These are phyloP conservation scores for Brassica hybrid DNA, from an alignment of 441 rosid species.

Conservation along the genomic window DNA sequence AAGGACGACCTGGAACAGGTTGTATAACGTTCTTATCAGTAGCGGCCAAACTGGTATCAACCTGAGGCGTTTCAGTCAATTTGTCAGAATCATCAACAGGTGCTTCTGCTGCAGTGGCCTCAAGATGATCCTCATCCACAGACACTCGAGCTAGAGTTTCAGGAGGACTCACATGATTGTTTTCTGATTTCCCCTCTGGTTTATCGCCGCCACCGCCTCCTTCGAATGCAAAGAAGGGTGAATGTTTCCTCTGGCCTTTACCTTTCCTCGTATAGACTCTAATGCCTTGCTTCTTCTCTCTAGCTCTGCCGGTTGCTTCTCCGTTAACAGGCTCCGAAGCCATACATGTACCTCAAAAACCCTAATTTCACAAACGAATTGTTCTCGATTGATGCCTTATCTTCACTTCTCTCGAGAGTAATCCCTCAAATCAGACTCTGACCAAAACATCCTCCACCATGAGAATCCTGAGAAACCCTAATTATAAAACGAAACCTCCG, in stretches of 20 bases:
- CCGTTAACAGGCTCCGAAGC: conserved; percentile 86
- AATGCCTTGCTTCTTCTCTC: conserved; percentile 63
- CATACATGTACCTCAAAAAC: conserved; percentile 76
- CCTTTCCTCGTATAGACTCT: conserved; percentile 86
- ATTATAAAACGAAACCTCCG: conserved; percentile 37
- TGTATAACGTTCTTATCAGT: conserved; percentile 20
- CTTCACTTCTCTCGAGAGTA: conserved; percentile 9
- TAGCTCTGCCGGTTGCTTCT: conserved; percentile 59
- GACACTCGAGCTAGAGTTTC: conserved; percentile 42
- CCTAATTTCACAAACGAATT: conserved; percentile 48
- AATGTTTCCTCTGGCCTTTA: conserved; percentile 46
- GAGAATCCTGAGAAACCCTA: conserved; percentile 64
- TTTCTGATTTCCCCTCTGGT: conserved; percentile 8
- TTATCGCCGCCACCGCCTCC: background rate
- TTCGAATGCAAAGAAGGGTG: conserved; percentile 28
- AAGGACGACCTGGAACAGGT: conserved; percentile 17
- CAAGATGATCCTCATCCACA: conserved; percentile 28
- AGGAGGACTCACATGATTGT: conserved; percentile 37
- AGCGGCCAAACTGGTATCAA: conserved; percentile 21
- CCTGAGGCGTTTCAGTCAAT: conserved; percentile 35
- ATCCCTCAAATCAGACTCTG: conserved; percentile 10
- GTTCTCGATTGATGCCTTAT: conserved; percentile 26
- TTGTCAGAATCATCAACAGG: conserved; percentile 20
- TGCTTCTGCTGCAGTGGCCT: conserved; percentile 14
- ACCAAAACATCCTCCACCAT: conserved; percentile 39